Base-by-base conservation (phyloP, 306 rosid species). In the Vigna unguiculata region DNA sequence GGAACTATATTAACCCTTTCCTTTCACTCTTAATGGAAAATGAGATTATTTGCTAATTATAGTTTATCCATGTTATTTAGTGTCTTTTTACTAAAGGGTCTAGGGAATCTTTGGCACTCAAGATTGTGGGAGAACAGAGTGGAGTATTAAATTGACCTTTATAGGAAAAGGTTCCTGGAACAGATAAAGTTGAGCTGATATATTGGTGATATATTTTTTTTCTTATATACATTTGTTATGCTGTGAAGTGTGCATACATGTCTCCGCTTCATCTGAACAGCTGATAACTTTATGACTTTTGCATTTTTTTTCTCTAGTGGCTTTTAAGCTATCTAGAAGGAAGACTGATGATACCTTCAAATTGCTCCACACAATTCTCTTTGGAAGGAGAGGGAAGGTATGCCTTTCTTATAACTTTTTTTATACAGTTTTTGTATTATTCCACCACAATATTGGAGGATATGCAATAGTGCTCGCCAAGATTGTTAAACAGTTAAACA, bases 331-430 rank as follows among this genome's bases (percentile, higher is more conserved):
- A 79, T 92, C 97, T 55, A 88, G 93, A 84, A 89, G 80, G 87
- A 95, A 89, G 85, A 55, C 82, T 58, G 97, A 89, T 83, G 97
- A 92, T 62, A 79, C 85, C 71, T 82, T 92, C 82, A 95, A 88
- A 84, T 80, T 92, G 85, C 93, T 95, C 69, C 97, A 95, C 76
- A 85, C 97, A 11, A 88, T 95, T 81, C 88, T 92, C 41, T 95
- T 90, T 77, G 97, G 98, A 74, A 88, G 96, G 84, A 92, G 97
- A 79, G 97, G 97, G 69, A 95, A 95, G 97, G 97, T 95, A 80
- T 76, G 45, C 5, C 71, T 10, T 32, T 13, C 9, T 73, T 7
- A 58, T 32, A 45, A 49, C 20, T 75, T 48, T 71, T 58, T 15
- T 67, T 40, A 40, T 38, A 38, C 10, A 14, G 32, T 71, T 25